Evolutionary conservation across 78 protist genomes (phyloP), one percentile per base, ranked within the genome.

Genomic region (Chrysochromulina parva): DNA sequence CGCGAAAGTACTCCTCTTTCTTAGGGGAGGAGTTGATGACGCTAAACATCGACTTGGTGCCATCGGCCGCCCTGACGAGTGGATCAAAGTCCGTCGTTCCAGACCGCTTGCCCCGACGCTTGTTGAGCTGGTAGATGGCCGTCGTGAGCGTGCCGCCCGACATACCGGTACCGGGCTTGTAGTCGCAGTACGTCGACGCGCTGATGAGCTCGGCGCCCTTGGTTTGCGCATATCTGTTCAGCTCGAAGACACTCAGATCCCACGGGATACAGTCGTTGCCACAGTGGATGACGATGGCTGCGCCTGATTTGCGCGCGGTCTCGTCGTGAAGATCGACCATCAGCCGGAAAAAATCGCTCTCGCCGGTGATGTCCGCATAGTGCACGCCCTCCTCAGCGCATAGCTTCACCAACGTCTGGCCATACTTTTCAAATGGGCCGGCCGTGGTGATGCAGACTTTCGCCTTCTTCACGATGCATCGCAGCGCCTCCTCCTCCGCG

Each of bases 371-470:
- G 76, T 67, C 76, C 2, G 76, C 76, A 47, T 67, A 67, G 76
- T 67, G 76, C 47, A 67, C 76, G 22, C 76, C 76, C 76, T 67
- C 76, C 47, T 67, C 76, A 47, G 76, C 76, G 76, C 76, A 67
- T 10, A 67, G 47, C 76, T 67, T 67, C 14, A 67, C 14, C 47
- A 67, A 47, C 13, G 76, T 67, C 76, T 22, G 22, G 9, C 47
- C 24, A 4, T 67, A 67, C 76, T 67, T 67, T 4, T 67, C 76
- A 26, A 67, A 67, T 7, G 76, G 76, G 50, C 76, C 76, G 9
- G 76, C 76, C 13, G 47, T 24, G 9, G 76, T 67, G 76, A 67
- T 16, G 76, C 19, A 26, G 47, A 67, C 76, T 47, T 67, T 67
- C 10, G 76, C 26, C 76, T 67, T 67, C 47, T 67, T 67, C 38